phyloP scores from a whole-genome alignment of 2,329 filamentous ascomycete species.

The Cladosporium sp. region DNA sequence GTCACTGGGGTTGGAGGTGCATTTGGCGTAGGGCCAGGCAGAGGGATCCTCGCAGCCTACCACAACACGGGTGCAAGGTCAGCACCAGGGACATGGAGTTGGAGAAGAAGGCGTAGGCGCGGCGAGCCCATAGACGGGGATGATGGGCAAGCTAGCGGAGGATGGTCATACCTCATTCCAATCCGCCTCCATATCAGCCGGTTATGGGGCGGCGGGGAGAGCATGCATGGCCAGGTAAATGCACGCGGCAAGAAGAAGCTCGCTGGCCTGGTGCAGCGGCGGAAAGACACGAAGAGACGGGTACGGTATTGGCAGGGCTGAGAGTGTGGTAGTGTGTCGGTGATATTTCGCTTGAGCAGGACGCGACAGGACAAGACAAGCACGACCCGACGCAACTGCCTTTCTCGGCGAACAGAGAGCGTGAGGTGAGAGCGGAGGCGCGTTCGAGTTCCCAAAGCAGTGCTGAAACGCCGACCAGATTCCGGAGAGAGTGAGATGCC shows the following conservation, averaged over 20 bases:
- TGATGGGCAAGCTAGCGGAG: neutral
- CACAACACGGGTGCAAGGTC: slow-evolving; percentile 4
- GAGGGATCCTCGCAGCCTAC: slow-evolving; percentile 77
- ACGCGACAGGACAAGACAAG: neutral
- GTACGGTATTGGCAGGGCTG: neutral
- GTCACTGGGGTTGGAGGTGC: slow-evolving; percentile 67
- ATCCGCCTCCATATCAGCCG: slow-evolving; percentile 50
- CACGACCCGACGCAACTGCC: slow-evolving; percentile 1
- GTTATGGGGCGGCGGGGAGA: slow-evolving; percentile 14
- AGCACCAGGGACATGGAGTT: slow-evolving; percentile 3
- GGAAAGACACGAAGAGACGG: neutral
- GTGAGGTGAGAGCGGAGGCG: neutral
- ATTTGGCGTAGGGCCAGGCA: slow-evolving; percentile 74
- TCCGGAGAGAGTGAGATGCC: too few relatives aligned
- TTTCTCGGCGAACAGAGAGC: neutral
- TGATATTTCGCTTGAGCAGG: neutral
- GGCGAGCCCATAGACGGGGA: neutral
- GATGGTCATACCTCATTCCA: slow-evolving; percentile 49
- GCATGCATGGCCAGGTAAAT: slow-evolving; percentile 5
- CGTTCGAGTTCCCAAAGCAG: neutral
- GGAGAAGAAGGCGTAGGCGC: neutral
- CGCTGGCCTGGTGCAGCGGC: neutral
- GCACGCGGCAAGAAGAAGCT: neutral
- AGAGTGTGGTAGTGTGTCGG: neutral
- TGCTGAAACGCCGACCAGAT: neutral